Conservation (phyloP, 2,329 filamentous ascomycete genomes). For the Albifimbria verrucaria region DNA sequence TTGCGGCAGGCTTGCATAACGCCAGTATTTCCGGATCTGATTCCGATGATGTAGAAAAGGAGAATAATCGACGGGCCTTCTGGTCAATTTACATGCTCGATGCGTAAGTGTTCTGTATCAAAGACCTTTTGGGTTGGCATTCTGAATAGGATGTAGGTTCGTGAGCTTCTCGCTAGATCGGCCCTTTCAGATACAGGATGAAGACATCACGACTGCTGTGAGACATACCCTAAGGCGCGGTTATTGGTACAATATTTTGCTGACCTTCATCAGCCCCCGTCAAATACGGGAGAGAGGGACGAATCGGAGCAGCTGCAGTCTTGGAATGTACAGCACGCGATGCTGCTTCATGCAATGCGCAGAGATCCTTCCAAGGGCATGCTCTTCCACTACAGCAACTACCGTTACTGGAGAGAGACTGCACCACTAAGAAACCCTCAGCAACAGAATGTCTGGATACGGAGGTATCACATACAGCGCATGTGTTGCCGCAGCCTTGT, state of each 20-base stretch:
- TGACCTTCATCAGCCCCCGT: neutral
- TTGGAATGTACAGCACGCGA: conserved; percentile 8
- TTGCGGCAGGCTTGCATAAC: conserved; percentile 9
- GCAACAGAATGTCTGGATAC: neutral
- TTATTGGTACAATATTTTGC: neutral
- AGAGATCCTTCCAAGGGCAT: conserved; percentile 4
- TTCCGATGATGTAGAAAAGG: neutral
- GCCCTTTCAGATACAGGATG: conserved; percentile 9
- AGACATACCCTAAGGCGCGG: neutral
- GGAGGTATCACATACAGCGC: conserved; percentile 6
- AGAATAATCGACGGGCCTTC: neutral
- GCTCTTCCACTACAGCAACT: conserved; percentile 10
- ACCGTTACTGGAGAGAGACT: conserved; percentile 8
- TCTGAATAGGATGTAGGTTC: neutral
- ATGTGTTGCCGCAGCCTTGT: conserved; percentile 3
- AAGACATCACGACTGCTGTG: conserved; percentile 9
- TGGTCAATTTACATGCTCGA: conserved; percentile 9
- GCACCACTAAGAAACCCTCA: neutral
- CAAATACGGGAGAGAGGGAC: neutral
- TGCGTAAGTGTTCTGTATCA: neutral
- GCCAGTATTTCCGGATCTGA: neutral
- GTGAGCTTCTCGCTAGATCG: conserved; percentile 6
- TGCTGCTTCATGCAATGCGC: conserved; percentile 6
- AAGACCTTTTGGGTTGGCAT: neutral
- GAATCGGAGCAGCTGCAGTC: conserved; percentile 1